Conservation (phyloP, 768 basidiomycete genomes). For the Boletales sp. region DNA sequence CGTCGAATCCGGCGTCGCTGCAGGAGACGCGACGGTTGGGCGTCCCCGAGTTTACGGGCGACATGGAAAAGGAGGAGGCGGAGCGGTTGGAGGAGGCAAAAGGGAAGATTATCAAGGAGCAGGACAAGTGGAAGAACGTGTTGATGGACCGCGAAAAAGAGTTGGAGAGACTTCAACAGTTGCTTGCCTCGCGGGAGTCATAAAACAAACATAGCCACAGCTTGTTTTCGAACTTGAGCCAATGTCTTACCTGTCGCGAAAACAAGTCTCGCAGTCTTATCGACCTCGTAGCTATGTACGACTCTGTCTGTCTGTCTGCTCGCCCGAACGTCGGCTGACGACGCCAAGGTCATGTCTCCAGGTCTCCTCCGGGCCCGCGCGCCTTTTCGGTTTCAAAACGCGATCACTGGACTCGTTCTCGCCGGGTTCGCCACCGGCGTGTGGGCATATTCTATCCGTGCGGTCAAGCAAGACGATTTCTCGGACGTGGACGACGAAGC, state of each 20-base stretch:
- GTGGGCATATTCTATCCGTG: conserved; percentile 90
- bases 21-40: conserved; percentile 62
- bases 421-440: conserved; percentile 75
- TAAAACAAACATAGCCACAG: conserved; percentile 11
- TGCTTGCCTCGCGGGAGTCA: conserved; percentile 20
- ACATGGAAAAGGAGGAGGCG: conserved; percentile 86
- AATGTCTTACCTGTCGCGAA: conserved; percentile 34
- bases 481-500: conserved; percentile 83
- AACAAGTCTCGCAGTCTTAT: conserved; percentile 34
- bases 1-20: conserved; percentile 54
- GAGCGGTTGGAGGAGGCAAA: conserved; percentile 76
- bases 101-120: conserved; percentile 67
- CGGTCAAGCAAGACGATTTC: conserved; percentile 92
- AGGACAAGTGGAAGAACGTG: conserved; percentile 63
- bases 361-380: conserved; percentile 84
- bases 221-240: too few relatives aligned
- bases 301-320: not conserved
- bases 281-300: conserved; percentile 37
- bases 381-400: conserved; percentile 78
- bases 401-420: conserved; percentile 69
- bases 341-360: conserved; percentile 70
- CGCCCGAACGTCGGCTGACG: not conserved
- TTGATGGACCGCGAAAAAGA: conserved; percentile 85
- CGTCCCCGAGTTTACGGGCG: conserved; percentile 77
- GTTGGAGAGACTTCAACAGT: conserved; percentile 62